Percentiles rank a stretch among this genome's conserved stretches.
These are phyloP conservation scores for Boletus tomentosulus DNA, from an alignment of 768 basidiomycete species.

Conservation along the genomic window DNA sequence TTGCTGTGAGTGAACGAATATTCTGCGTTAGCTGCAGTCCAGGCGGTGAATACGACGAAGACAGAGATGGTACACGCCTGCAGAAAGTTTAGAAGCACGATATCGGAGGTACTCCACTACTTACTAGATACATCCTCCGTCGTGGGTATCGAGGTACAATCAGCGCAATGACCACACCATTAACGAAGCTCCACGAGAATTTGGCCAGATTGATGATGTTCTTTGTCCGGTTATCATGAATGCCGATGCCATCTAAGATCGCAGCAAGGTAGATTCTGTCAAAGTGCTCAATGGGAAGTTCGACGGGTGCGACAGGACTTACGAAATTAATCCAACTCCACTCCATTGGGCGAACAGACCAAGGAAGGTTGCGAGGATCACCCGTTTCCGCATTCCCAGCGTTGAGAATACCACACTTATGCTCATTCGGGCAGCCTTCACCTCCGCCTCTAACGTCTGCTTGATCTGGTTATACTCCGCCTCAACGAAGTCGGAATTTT, in stretches of 20 bases:
- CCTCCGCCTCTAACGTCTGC: slow-evolving; percentile 41
- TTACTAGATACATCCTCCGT: slow-evolving; percentile 9
- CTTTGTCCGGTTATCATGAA: slow-evolving; percentile 15
- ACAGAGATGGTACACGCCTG: slow-evolving; percentile 11
- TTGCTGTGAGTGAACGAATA: slow-evolving; percentile 6
- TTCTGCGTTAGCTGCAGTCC: slow-evolving; percentile 18
- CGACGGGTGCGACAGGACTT: not conserved
- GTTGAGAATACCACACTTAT: not conserved
- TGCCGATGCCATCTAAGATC: slow-evolving; percentile 12
- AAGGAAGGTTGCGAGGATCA: slow-evolving; percentile 7
- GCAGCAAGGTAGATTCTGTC: slow-evolving; percentile 11
- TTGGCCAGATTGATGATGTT: slow-evolving; percentile 10
- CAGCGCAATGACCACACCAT: not conserved
- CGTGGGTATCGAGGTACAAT: slow-evolving; percentile 5
- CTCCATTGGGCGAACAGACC: slow-evolving; percentile 8
- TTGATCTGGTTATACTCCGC: slow-evolving; percentile 57
- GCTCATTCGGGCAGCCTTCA: slow-evolving; percentile 1
- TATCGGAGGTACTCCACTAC: not conserved
- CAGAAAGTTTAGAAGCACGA: not conserved
- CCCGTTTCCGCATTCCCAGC: slow-evolving; percentile 13
- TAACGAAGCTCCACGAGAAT: slow-evolving; percentile 8
- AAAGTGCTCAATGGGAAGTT: not conserved
- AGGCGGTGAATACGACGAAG: slow-evolving; percentile 11
- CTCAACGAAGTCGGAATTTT: slow-evolving; percentile 47
- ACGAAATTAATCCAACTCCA: slow-evolving; percentile 11